phyloP scores from a whole-genome alignment of 2,329 filamentous ascomycete species.

The Paecilomyces sp. region DNA sequence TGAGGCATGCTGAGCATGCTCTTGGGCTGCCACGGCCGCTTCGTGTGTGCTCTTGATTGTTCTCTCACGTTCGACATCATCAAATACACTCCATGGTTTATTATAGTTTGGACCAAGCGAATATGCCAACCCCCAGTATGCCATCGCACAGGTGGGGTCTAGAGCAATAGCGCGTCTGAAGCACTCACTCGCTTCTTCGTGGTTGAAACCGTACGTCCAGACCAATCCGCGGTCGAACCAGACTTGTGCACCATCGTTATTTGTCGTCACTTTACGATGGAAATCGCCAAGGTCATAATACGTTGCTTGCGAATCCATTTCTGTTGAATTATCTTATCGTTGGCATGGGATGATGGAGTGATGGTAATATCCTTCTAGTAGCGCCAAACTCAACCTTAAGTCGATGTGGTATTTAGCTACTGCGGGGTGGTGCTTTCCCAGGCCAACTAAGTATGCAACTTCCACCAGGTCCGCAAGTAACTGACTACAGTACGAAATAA shows the following conservation, averaged over 20 bases:
- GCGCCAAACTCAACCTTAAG: no score
- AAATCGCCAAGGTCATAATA: slow-evolving; percentile 29
- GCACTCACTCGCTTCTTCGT: slow-evolving; percentile 30
- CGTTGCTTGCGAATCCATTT: neutral
- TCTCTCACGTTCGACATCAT: slow-evolving; percentile 49
- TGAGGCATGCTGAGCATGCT: slow-evolving; percentile 25
- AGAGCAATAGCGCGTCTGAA: slow-evolving; percentile 27
- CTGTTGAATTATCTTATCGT: neutral
- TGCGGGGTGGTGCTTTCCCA: neutral
- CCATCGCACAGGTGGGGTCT: slow-evolving; percentile 31
- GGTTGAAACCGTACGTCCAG: slow-evolving; percentile 36
- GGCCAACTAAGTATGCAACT: neutral
- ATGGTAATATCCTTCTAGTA: no score
- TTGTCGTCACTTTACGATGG: slow-evolving; percentile 27
- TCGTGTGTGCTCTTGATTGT: slow-evolving; percentile 42
- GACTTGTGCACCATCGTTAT: slow-evolving; percentile 20
- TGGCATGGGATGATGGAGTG: neutral
- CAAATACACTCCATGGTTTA: slow-evolving; percentile 69
- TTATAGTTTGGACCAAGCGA: slow-evolving; percentile 71
- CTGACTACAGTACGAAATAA: neutral
- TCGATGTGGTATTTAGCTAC: no score
- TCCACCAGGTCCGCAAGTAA: neutral
- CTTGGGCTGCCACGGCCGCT: slow-evolving; percentile 40
- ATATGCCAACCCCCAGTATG: slow-evolving; percentile 48
- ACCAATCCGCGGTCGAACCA: slow-evolving; percentile 33